A percentile compares a stretch with the other conserved stretches of the same genome.
These are phyloP conservation scores for Ascochyta koolunga DNA, from an alignment of 2,329 filamentous ascomycete genomes.

Conservation along the genomic window DNA sequence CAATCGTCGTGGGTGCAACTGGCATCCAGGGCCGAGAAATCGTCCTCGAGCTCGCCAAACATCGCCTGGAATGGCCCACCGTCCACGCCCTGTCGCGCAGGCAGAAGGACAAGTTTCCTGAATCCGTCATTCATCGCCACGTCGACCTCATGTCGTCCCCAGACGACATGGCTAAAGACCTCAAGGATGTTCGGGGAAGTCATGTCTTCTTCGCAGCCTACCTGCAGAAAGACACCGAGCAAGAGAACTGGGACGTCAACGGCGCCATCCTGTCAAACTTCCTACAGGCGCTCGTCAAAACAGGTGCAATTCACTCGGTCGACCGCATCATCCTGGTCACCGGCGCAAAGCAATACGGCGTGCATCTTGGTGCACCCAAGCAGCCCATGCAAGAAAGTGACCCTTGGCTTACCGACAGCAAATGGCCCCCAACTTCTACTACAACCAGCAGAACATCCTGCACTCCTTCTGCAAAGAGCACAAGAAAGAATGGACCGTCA, in stretches of 20 bases:
- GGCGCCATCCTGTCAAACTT: slow-evolving; percentile 58
- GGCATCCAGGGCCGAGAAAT: slow-evolving; percentile 52
- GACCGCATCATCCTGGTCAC: slow-evolving; percentile 58
- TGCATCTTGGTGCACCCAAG: slow-evolving; percentile 57
- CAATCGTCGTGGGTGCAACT: slow-evolving; percentile 42
- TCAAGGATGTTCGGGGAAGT: slow-evolving; percentile 46
- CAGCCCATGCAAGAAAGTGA: slow-evolving; percentile 57
- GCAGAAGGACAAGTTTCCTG: slow-evolving; percentile 46
- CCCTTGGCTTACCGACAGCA: slow-evolving; percentile 49
- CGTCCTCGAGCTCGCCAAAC: slow-evolving; percentile 46
- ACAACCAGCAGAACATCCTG: slow-evolving; percentile 56
- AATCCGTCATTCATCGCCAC: slow-evolving; percentile 48
- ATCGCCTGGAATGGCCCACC: slow-evolving; percentile 45
- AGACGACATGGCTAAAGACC: slow-evolving; percentile 47
- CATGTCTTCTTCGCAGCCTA: slow-evolving; percentile 55
- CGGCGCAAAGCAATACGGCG: slow-evolving; percentile 60
- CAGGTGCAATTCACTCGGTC: slow-evolving; percentile 50
- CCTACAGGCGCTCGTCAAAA: slow-evolving; percentile 53
- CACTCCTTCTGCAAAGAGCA: slow-evolving; percentile 36
- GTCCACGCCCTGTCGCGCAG: slow-evolving; percentile 51
- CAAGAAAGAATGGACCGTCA: slow-evolving; percentile 51
- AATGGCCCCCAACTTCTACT: slow-evolving; percentile 58
- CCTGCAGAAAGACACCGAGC: slow-evolving; percentile 45
- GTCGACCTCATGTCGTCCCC: slow-evolving; percentile 47
- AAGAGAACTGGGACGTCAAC: slow-evolving; percentile 49